Conservation (phyloP, 1,139 yeast genomes). For the Entelexis paramagnoliae region DNA sequence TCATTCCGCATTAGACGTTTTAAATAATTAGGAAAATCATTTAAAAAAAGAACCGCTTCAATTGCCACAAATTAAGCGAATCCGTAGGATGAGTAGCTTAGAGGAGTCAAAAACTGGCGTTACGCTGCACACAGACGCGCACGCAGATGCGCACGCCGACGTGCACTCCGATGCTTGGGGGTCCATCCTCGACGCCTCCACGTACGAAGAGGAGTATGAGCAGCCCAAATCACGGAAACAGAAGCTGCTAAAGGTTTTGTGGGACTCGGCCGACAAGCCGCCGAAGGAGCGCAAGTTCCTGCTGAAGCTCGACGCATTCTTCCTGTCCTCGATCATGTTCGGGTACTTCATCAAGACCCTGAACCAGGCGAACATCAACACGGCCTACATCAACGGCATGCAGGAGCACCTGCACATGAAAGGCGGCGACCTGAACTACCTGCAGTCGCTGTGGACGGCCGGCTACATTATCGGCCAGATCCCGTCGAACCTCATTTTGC, state of each 20-base stretch:
- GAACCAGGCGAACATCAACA: slow-evolving; percentile 29
- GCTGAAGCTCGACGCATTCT: slow-evolving; percentile 29
- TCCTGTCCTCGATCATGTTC: slow-evolving; percentile 25
- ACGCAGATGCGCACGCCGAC: background rate
- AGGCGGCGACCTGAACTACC: slow-evolving; percentile 42
- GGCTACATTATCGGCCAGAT: slow-evolving; percentile 53
- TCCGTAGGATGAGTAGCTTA: background rate
- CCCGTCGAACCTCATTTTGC: slow-evolving; percentile 47
- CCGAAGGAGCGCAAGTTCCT: slow-evolving; percentile 26
- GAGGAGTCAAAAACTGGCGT: background rate
- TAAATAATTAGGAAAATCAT: too few relatives aligned
- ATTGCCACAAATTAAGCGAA: background rate
- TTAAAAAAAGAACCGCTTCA: too few relatives aligned
- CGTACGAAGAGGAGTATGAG: background rate
- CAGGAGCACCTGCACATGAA: slow-evolving; percentile 42
- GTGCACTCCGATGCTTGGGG: background rate
- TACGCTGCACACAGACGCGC: background rate
- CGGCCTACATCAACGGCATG: slow-evolving; percentile 57
- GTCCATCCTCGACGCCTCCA: background rate
- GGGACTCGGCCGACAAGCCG: slow-evolving; percentile 30
- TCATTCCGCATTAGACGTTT: background rate
- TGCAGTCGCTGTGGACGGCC: slow-evolving; percentile 46
- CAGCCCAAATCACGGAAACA: slow-evolving; percentile 16
- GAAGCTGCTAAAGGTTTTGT: slow-evolving; percentile 23
- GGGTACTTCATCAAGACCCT: slow-evolving; percentile 29